phyloP scores from a whole-genome alignment of 148 eudicot genomes.

The Diospyros lotus region DNA sequence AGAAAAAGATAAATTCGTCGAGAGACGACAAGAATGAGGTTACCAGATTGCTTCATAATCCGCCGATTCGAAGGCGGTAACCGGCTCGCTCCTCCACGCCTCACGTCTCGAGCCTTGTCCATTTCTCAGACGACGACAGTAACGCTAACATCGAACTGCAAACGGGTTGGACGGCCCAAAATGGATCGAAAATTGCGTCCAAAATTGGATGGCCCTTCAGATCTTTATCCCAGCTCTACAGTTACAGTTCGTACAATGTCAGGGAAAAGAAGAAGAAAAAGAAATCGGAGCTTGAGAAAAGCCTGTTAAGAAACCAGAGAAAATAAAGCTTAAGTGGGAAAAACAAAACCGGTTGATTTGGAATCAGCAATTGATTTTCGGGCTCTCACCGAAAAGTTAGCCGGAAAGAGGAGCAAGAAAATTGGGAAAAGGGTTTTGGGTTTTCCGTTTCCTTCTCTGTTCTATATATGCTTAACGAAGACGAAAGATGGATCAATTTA shows the following conservation, averaged over 20 bases:
- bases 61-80: conserved; percentile 15
- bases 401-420: conserved; percentile 23
- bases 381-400: conserved; percentile 15
- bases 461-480: neutral
- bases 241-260: conserved; percentile 1
- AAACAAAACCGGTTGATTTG: conserved; percentile 9
- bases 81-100: conserved; percentile 16
- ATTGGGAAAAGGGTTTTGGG: conserved; percentile 13
- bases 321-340: conserved; percentile 14
- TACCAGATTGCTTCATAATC: conserved; percentile 15
- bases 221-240: conserved; percentile 6
- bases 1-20: conserved; percentile 1
- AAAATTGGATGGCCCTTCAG: neutral
- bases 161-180: neutral
- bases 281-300: conserved; percentile 5
- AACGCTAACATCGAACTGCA: neutral
- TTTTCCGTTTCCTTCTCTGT: neutral
- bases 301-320: neutral
- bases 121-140: conserved; percentile 10
- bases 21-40: neutral
- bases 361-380: conserved; percentile 9
- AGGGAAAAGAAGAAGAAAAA: neutral
- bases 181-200: conserved; percentile 5
- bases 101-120: conserved; percentile 16
- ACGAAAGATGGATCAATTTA: conserved; percentile 3